Percentiles rank a stretch among this genome's conserved stretches.
Evolutionary conservation across 495 filamentous ascomycete species (phyloP).

Genomic region (Alectoria sarmentosa): DNA sequence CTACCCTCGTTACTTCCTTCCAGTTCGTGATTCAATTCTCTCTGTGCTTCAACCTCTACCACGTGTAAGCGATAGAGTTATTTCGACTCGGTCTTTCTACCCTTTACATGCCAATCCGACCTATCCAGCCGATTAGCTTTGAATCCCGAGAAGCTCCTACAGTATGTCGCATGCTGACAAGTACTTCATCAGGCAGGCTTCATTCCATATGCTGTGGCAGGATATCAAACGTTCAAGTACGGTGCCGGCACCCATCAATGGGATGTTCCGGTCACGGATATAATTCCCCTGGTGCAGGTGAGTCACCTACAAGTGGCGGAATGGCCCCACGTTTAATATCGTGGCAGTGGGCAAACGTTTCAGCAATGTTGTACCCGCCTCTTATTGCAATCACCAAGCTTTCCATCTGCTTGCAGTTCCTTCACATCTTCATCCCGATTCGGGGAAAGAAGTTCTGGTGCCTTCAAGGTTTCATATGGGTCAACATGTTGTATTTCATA

Average conservation of each 20-base stretch:
- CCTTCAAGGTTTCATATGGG: slow-evolving; percentile 16
- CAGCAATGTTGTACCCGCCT: slow-evolving; percentile 10
- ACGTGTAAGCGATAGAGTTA: too few relatives aligned
- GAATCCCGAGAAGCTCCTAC: too few relatives aligned
- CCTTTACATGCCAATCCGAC: too few relatives aligned
- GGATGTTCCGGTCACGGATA: slow-evolving; percentile 23
- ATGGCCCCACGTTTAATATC: not conserved
- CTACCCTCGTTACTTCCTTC: too few relatives aligned
- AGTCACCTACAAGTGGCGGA: not conserved
- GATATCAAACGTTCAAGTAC: not conserved
- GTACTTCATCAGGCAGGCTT: not conserved
- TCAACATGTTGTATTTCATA: slow-evolving; percentile 16
- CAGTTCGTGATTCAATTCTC: too few relatives aligned
- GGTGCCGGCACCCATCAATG: slow-evolving; percentile 32
- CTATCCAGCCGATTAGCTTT: too few relatives aligned
- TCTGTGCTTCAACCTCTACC: too few relatives aligned
- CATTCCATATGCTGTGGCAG: slow-evolving; percentile 10
- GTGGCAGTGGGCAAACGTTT: slow-evolving; percentile 12
- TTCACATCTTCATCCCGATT: slow-evolving; percentile 15
- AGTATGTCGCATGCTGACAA: not conserved
- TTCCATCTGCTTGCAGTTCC: slow-evolving; percentile 17
- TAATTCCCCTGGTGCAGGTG: slow-evolving; percentile 24
- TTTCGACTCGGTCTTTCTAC: too few relatives aligned
- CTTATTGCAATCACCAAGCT: slow-evolving; percentile 10
- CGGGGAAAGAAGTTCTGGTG: slow-evolving; percentile 11